Conservation (phyloP, 495 filamentous ascomycete species). For the Neurospora cerealis region DNA sequence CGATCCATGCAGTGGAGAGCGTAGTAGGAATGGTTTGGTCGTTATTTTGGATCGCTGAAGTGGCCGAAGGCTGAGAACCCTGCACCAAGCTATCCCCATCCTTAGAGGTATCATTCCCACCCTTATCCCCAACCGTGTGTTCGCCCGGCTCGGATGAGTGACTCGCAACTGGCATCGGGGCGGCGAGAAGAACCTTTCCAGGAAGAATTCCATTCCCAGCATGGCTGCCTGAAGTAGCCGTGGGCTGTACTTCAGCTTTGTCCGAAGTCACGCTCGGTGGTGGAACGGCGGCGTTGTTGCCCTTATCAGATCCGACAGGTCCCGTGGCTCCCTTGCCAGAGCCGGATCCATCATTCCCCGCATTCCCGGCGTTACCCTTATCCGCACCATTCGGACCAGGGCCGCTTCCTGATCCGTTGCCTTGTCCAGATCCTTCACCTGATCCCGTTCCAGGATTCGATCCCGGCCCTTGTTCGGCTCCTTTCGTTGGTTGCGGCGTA, state of each 20-base stretch:
- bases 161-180: neutral
- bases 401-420: slow-evolving; percentile 1
- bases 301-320: neutral
- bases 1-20: neutral
- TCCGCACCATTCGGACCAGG: neutral
- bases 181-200: neutral
- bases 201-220: neutral
- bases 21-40: neutral
- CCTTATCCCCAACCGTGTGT: neutral
- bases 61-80: neutral
- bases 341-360: neutral
- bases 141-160: neutral
- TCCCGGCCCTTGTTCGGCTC: neutral
- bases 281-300: neutral
- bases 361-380: neutral
- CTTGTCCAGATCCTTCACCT: neutral
- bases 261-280: neutral
- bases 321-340: neutral
- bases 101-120: neutral
- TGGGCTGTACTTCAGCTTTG: neutral
- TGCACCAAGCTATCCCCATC: neutral
- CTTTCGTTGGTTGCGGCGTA: neutral
- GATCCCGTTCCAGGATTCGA: neutral
- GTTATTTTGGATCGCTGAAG: neutral
- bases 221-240: neutral